These are phyloP conservation scores for Jackrogersella multiformis DNA, from an alignment of 495 filamentous ascomycete genomes.

Conservation along the genomic window DNA sequence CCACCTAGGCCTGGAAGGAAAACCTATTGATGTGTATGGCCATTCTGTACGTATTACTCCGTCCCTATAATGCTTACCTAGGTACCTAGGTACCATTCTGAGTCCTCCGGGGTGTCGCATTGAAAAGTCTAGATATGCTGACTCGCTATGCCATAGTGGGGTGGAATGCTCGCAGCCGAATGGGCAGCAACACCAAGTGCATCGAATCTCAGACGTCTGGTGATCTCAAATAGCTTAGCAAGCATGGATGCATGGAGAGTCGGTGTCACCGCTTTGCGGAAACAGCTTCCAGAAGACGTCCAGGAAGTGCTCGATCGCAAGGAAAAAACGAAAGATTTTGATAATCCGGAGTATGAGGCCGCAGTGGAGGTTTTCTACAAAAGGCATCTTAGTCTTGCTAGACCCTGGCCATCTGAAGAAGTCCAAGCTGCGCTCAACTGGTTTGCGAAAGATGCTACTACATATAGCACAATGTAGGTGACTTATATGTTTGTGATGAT, in stretches of 20 bases:
- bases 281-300: slow-evolving; percentile 31
- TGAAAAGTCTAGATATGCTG: not conserved
- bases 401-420: slow-evolving; percentile 50
- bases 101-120: not conserved
- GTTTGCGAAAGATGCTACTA: slow-evolving; percentile 52
- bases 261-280: slow-evolving; percentile 18
- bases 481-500: not conserved
- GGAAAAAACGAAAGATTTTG: slow-evolving; percentile 43
- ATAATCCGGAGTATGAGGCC: slow-evolving; percentile 55
- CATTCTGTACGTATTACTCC: slow-evolving; percentile 41
- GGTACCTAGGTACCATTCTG: too few species aligned
- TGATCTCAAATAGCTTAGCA: slow-evolving; percentile 37
- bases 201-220: slow-evolving; percentile 36
- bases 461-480: slow-evolving; percentile 57
- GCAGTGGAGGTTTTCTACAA: slow-evolving; percentile 55
- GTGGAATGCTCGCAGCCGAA: slow-evolving; percentile 58
- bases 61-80: too few species aligned
- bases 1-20: slow-evolving; percentile 48
- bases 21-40: slow-evolving; percentile 56
- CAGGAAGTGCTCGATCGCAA: slow-evolving; percentile 25
- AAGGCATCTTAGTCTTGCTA: slow-evolving; percentile 53
- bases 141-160: slow-evolving; percentile 47
- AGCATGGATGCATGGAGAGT: slow-evolving; percentile 38
- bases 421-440: slow-evolving; percentile 45
- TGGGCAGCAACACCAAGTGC: slow-evolving; percentile 44